Evolutionary conservation across 768 basidiomycete species (phyloP), one percentile per base, ranked within the genome.

Genomic region (Agaricus blazei): DNA sequence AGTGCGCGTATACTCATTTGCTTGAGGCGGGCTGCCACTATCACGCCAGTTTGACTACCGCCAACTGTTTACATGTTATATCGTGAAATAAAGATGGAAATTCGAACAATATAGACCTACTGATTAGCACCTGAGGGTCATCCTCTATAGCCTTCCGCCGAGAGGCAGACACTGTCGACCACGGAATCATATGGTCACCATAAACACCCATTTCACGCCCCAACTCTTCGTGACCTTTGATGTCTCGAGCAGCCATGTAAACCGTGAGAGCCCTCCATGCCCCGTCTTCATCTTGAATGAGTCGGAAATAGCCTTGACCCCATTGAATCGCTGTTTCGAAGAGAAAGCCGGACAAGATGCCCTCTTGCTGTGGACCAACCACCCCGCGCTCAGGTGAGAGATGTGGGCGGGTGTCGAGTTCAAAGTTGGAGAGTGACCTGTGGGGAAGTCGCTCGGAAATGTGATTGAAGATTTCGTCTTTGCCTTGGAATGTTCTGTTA

Each of bases 251-350:
- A 14, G n/a, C 11, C 38, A 55, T 31, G n/a, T 55, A 42, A 1
- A 55, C 54, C 19, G 19, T n/a, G 11, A 55, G 27, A 15, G 54
- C 54, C 24, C 36, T 55, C 54, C 54, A 55, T 3, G 29, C 28
- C 26, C 24, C 41, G 7, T 49, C 54, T 41, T 5, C 46, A 48
- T 55, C 54, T 31, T 48, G 54, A 19, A 24, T 3, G 15, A 55
- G 54, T n/a, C 49, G 46, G 15, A 43, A 45, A 23, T 48, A 55
- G 5, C 54, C 54, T 27, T 55, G 54, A 19, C 47, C 47, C 54
- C 54, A 55, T 12, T 55, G 54, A 28, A 42, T 29, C 27, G n/a
- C 38, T 28, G 54, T 55, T 48, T 55, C 46, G 41, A 55, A 55
- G 3, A 46, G 3, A 28, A 55, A 55, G 9, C 54, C 54, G 15